Conservation (phyloP, 345 rosid species). For the Salix arbutifolia region DNA sequence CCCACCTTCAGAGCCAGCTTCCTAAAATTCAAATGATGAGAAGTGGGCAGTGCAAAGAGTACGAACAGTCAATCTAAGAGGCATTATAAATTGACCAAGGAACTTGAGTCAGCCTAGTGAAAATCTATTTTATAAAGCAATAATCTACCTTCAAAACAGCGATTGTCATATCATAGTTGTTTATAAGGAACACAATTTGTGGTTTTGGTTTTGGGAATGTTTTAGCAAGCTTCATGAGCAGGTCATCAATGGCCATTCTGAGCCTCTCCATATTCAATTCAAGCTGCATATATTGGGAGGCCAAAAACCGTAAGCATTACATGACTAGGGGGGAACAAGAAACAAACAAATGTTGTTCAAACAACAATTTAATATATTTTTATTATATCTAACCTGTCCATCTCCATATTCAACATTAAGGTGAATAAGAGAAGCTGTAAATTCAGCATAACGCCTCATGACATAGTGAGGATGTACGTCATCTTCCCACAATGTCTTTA, state of each 20-base stretch:
- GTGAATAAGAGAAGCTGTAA: constrained; percentile 93
- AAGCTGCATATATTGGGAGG: constrained; percentile 52
- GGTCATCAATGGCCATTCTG: constrained; percentile 89
- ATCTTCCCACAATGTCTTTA: constrained; percentile 93
- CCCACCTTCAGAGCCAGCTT: constrained; percentile 95
- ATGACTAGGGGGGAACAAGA: neutral
- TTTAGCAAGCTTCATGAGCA: constrained; percentile 80
- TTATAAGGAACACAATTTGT: constrained; percentile 82
- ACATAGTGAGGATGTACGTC: constrained; percentile 98
- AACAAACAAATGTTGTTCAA: neutral
- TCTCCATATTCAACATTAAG: constrained; percentile 93
- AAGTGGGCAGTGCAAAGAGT: neutral
- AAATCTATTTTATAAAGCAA: neutral
- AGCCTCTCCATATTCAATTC: constrained; percentile 90
- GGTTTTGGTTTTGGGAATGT: constrained; percentile 65
- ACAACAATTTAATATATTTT: neutral
- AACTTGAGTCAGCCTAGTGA: neutral
- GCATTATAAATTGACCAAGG: neutral
- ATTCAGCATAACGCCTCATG: constrained; percentile 98
- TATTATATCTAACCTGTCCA: constrained; percentile 65
- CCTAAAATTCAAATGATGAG: constrained; percentile 39
- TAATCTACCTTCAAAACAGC: constrained; percentile 79
- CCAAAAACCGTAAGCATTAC: neutral
- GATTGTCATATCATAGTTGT: constrained; percentile 95
- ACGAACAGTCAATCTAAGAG: neutral